phyloP scores from a whole-genome alignment of 1,284 basidiomycete species.

The Pterulicium gracile region DNA sequence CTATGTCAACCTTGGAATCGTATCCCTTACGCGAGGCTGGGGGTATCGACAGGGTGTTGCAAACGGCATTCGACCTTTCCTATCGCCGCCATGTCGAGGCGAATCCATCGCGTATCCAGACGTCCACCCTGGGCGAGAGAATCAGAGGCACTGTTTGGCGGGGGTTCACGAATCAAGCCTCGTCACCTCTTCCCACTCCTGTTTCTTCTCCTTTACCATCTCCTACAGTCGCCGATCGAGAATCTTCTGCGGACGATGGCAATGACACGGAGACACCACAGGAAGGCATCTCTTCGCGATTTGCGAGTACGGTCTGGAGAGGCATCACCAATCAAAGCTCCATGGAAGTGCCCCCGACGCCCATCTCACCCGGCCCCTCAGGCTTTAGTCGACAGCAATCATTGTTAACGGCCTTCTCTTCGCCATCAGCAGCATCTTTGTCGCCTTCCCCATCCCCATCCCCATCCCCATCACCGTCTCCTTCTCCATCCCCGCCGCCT shows the following conservation, averaged over 20 bases:
- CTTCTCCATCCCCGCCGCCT: conserved; percentile 8
- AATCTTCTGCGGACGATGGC: conserved; percentile 24
- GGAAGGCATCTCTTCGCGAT: conserved; percentile 35
- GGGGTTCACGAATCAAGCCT: conserved; percentile 43
- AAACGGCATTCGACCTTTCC: conserved; percentile 51
- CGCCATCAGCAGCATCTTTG: conserved; percentile 13
- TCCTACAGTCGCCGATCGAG: conserved; percentile 20
- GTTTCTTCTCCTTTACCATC: conserved; percentile 23
- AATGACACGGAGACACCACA: conserved; percentile 31
- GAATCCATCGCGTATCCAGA: conserved; percentile 20
- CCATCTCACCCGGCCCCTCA: conserved; percentile 24
- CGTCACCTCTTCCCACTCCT: conserved; percentile 25
- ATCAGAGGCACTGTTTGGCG: conserved; percentile 58
- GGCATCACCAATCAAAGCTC: conserved; percentile 67
- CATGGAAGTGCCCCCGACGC: conserved; percentile 51
- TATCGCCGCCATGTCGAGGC: conserved; percentile 34
- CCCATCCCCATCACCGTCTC: conserved; percentile 16
- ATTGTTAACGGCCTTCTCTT: too few relatives aligned
- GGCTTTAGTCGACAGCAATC: conserved; percentile 15
- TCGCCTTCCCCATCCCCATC: conserved; percentile 11
- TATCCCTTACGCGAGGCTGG: conserved; percentile 56
- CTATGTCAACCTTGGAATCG: conserved; percentile 46
- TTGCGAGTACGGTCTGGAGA: conserved; percentile 56
- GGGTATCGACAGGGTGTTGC: conserved; percentile 59
- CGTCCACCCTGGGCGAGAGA: conserved; percentile 38